phyloP scores from a whole-genome alignment of 2,329 filamentous ascomycete genomes.

The Lachnellula suecica region DNA sequence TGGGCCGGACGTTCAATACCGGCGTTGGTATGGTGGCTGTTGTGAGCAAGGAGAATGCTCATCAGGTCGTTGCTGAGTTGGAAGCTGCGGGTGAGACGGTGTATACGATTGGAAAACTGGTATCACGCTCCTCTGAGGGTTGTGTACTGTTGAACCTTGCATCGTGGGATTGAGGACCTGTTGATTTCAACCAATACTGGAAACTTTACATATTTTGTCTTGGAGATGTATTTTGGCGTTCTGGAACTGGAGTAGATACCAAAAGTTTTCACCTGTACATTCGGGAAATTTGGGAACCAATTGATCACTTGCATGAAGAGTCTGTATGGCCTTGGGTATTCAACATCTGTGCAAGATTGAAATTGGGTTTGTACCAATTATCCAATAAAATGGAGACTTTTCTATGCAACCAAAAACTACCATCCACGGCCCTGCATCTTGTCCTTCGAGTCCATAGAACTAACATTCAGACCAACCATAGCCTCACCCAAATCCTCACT shows the following conservation, averaged over 20 bases:
- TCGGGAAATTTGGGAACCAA: not conserved
- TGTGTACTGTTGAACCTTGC: constrained; percentile 62
- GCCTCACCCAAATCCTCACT: constrained; percentile 91
- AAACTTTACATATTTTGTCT: too few relatives aligned
- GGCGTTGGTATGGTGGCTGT: constrained; percentile 93
- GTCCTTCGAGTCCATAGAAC: constrained; percentile 72
- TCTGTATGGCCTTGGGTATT: too few relatives aligned
- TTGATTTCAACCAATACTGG: too few relatives aligned
- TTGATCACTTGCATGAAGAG: too few relatives aligned
- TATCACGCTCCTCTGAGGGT: constrained; percentile 54
- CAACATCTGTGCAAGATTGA: too few relatives aligned
- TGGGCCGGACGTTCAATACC: constrained; percentile 92
- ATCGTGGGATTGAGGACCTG: constrained; percentile 27
- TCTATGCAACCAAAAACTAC: constrained; percentile 46
- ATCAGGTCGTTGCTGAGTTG: constrained; percentile 59
- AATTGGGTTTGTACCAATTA: too few relatives aligned
- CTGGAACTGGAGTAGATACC: constrained; percentile 17
- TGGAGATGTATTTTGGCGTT: constrained; percentile 3
- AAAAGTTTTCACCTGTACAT: constrained; percentile 15
- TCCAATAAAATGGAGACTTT: not conserved
- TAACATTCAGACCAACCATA: constrained; percentile 94
- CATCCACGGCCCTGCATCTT: constrained; percentile 85
- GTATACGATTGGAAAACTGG: constrained; percentile 71
- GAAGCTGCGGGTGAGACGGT: constrained; percentile 73
- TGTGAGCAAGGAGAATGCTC: constrained; percentile 64